phyloP scores from a whole-genome alignment of 148 eudicot species.

The Rhododendron kiyosumense region DNA sequence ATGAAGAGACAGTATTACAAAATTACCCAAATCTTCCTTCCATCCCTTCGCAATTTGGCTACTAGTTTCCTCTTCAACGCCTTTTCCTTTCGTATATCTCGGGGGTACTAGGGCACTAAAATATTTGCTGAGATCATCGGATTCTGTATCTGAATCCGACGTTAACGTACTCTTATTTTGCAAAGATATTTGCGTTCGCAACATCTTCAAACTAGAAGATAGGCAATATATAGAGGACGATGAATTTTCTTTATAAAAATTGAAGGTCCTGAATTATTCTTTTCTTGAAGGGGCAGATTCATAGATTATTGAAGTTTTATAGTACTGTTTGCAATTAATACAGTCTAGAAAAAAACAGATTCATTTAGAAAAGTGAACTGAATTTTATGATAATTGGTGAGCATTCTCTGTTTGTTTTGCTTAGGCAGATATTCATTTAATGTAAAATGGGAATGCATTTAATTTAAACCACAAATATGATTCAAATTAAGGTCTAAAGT shows the following conservation, averaged over 20 bases:
- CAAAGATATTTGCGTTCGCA: not conserved
- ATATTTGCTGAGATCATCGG: not conserved
- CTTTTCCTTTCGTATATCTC: not conserved
- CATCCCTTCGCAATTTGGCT: not conserved
- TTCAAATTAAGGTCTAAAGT: not conserved
- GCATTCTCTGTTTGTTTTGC: not conserved
- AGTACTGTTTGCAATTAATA: not conserved
- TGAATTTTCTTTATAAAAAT: not conserved
- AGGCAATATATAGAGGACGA: not conserved
- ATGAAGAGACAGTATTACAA: not conserved
- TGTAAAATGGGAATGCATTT: not conserved
- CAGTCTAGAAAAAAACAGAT: not conserved
- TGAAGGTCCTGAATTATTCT: not conserved
- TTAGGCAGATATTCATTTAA: not conserved
- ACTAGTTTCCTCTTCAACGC: not conserved
- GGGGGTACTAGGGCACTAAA: not conserved
- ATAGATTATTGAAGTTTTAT: not conserved
- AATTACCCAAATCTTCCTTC: not conserved
- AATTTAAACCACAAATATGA: not conserved
- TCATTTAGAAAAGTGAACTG: not conserved
- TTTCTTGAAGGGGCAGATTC: not conserved
- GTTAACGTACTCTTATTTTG: not conserved
- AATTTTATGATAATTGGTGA: not conserved
- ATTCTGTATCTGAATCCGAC: constrained; percentile 1
- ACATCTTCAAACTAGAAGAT: not conserved